Percentiles rank a stretch among this genome's conserved stretches.
Conservation (phyloP, 768 basidiomycete genomes). For the Jaapia argillacea region DNA sequence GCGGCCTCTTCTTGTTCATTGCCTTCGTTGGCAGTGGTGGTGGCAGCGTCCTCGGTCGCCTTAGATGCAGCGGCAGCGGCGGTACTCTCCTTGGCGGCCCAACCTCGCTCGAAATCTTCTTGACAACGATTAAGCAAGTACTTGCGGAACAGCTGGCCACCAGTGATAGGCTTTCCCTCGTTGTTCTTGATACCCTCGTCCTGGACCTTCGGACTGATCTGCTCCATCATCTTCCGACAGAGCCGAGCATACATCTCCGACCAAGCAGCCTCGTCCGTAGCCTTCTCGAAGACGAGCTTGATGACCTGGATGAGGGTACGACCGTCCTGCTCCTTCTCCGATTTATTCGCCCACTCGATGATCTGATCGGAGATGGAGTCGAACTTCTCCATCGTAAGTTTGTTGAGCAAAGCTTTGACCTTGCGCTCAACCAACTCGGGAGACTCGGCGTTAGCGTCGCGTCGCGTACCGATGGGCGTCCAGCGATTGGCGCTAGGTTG, state of each 20-base stretch:
- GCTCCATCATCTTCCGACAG: constrained; percentile 93
- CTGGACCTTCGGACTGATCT: constrained; percentile 77
- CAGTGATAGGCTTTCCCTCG: constrained; percentile 84
- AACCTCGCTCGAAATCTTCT: constrained; percentile 95
- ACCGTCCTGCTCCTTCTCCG: constrained; percentile 86
- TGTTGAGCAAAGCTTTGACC: constrained; percentile 88
- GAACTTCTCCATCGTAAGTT: constrained; percentile 94
- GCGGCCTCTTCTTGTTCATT: constrained; percentile 57
- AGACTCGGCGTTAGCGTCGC: constrained; percentile 47
- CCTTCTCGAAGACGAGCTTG: constrained; percentile 93
- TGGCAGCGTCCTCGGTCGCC: constrained; percentile 50
- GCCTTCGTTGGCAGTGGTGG: constrained; percentile 17
- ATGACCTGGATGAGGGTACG: constrained; percentile 94
- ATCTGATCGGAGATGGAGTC: constrained; percentile 94
- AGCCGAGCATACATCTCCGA: constrained; percentile 97
- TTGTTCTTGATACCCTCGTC: constrained; percentile 77
- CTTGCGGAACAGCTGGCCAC: constrained; percentile 92
- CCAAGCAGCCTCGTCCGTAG: constrained; percentile 92
- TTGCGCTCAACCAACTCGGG: constrained; percentile 88
- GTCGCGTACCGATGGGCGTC: constrained; percentile 45
- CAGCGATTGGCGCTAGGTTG: constrained; percentile 77
- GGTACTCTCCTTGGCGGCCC: constrained; percentile 82
- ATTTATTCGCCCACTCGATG: constrained; percentile 90
- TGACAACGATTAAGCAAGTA: constrained; percentile 95
- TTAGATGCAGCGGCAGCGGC: constrained; percentile 81